Evolutionary conservation across 2,329 filamentous ascomycete genomes (phyloP).

Genomic region (Aureobasidium sp.): DNA sequence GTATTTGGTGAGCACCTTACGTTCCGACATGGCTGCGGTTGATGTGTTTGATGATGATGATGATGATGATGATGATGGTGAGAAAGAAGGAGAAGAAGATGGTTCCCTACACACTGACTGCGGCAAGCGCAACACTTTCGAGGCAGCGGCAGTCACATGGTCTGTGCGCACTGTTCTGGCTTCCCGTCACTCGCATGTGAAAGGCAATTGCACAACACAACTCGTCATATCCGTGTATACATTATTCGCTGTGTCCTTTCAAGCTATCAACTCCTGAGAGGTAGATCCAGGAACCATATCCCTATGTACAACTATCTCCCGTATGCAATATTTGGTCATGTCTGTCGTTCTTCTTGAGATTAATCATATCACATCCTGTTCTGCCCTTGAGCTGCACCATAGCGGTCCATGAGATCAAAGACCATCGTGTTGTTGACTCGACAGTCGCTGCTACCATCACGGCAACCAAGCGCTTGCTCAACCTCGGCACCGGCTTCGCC

Average conservation of each 20-base stretch:
- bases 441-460: conserved; percentile 32
- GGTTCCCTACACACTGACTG: background rate
- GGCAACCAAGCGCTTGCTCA: conserved; percentile 37
- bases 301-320: background rate
- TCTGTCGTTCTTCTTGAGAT: background rate
- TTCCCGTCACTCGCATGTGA: background rate
- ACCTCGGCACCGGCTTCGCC: conserved; percentile 33
- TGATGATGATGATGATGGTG: background rate
- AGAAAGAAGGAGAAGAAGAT: background rate
- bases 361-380: background rate
- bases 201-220: too few relatives aligned
- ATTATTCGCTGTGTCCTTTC: background rate
- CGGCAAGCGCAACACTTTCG: too few relatives aligned
- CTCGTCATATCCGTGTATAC: background rate
- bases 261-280: background rate
- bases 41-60: background rate
- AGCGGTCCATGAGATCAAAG: conserved; percentile 41
- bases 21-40: conserved; percentile 64
- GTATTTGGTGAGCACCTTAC: conserved; percentile 67
- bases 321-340: background rate
- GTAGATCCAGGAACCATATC: too few relatives aligned
- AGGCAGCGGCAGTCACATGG: background rate
- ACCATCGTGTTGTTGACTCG: conserved; percentile 38
- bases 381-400: conserved; percentile 21
- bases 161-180: background rate